Base-by-base conservation (phyloP, 2,329 filamentous ascomycete genomes). In the Emergomyces africanus region DNA sequence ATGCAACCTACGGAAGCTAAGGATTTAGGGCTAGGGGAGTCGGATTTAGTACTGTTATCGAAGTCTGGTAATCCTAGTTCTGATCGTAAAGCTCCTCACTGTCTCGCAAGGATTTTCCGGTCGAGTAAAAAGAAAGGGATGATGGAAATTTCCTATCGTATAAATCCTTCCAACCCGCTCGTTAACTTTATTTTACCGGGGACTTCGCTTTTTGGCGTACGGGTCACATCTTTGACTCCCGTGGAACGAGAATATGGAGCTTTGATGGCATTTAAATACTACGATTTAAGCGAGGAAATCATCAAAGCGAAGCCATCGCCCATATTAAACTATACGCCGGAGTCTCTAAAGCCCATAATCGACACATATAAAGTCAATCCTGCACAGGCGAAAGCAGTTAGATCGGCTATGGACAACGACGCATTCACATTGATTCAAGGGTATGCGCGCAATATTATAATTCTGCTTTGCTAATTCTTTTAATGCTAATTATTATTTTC, bases 361-460 rank as follows among this genome's bases (percentile, higher is more conserved):
- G 77, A 81, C 28, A 91, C 87, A 60, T 97, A 96, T 74, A 81
- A 83, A 25, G 82, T 99, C 59, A 99, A 99, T 70, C 79, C 79
- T 48, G 94, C 90, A 5, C 94, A 99, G 70, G 90, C 92, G 3
- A 88, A 89, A 71, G 94, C 94, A 8, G 89, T 99, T 62, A 83
- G 94, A 63, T 95, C 92, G 57, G 92, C 91, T 14, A 83, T 91
- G 60, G 91, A 95, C 67, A 99, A 99, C 66, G 94, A 97, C 73
- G 95, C 90, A 0, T 99, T 99, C 69, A 97, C 94, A 2, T 78
- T 99, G 61, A 90, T 99, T 66, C 94, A 99, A 75, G 94, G 88
- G 83, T 86, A 78, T 70, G 78, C 42, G n/a, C 28, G 33, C 33
- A 59, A 55, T 64, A 68, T 55, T 30, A 30, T 14, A 48, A 39